Evolutionary conservation across 371 early-diverging fungal species (phyloP), one percentile per base, ranked within the genome.

Genomic region (Syncephalastrum monosporum): DNA sequence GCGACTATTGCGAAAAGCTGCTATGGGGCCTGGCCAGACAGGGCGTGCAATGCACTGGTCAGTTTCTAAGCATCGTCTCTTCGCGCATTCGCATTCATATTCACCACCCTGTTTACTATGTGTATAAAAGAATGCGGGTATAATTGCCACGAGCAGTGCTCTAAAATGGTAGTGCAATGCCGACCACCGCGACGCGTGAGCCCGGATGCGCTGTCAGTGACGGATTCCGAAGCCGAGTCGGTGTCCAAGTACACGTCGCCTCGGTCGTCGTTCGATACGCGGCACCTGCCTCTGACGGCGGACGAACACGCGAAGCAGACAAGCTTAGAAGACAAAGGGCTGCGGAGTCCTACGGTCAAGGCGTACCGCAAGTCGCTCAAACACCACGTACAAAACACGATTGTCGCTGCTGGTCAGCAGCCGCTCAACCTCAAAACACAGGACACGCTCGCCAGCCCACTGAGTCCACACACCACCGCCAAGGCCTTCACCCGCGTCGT

Each of bases 1-100:
- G 85, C 67, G 82, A 78, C 59, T 75, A 79, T 55, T 85, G 85
- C 60, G 63, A 65, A 6, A 78, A 80, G 50, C 61, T 85, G 16
- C 60, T 85, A 42, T 85, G 85, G 85, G 85, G 85, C 24, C 51
- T 76, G 38, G 70, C 74, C 45, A 75, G 73, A 60, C 83, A 83
- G 61, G 82, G 83, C 25, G 74, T 81, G 14, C 75, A 78, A 25
- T 85, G 85, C 57, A 59, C 65, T 57, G 75, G 78, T 77, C 74
- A 65, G 42, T 15, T 33, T 2, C 12, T 33, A 10, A 46, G 15
- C 12, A n/a, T 15, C 46, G 4, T 19, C 17, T 17, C 24, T 8
- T 15, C 15, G 14, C 25, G 21, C 17, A 10, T 33, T 33, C 38
- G 6, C 10, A 0, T 33, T 10, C 2, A 2, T 33, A 33, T 33